These are phyloP conservation scores for Cyberlindnera lachancei DNA, from an alignment of 805 yeast species.

Conservation along the genomic window DNA sequence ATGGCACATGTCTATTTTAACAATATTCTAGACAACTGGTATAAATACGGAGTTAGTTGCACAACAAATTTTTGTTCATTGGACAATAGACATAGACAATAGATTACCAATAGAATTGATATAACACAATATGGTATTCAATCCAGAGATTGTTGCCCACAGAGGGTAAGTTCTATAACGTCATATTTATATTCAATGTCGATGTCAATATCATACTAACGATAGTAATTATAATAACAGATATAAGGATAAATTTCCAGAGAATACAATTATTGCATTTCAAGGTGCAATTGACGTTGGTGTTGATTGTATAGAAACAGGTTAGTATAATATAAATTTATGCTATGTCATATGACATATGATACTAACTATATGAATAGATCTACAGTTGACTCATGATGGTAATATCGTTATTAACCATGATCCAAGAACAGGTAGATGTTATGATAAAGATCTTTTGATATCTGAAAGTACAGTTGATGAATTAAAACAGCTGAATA, in stretches of 20 bases:
- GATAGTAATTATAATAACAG: conserved; percentile 9
- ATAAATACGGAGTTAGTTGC: too few species aligned
- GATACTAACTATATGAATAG: conserved; percentile 16
- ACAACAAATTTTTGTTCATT: too few species aligned
- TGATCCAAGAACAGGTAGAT: conserved; percentile 42
- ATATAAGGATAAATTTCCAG: conserved; percentile 33
- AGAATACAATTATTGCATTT: conserved; percentile 39
- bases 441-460: conserved; percentile 32
- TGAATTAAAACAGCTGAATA: conserved; percentile 30
- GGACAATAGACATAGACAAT: too few species aligned
- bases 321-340: conserved; percentile 4
- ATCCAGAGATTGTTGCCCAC: conserved; percentile 9
- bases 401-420: conserved; percentile 49
- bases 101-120: too few species aligned
- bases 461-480: conserved; percentile 31
- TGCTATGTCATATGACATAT: not conserved
- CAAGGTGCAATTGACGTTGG: conserved; percentile 40
- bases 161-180: conserved; percentile 9
- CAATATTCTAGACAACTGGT: too few species aligned
- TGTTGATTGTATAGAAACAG: conserved; percentile 38
- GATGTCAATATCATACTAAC: conserved; percentile 6
- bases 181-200: conserved; percentile 7
- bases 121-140: conserved; percentile 1
- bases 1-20: too few species aligned
- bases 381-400: conserved; percentile 46